Conservation (phyloP, 2,329 filamentous ascomycete genomes). For the Myriosclerotinia scirpicola region DNA sequence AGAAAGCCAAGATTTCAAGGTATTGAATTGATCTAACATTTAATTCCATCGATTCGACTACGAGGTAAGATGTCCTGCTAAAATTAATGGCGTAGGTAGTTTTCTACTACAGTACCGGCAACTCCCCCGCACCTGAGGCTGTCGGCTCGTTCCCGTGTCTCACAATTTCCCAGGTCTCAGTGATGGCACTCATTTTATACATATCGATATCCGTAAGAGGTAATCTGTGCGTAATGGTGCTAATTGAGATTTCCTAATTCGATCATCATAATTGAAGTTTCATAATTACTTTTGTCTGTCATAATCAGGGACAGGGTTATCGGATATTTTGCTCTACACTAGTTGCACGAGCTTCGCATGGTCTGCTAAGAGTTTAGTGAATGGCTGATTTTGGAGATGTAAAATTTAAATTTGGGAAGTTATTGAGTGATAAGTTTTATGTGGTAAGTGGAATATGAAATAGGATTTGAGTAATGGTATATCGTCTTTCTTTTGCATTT, state of each 20-base stretch:
- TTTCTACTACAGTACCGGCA: background rate
- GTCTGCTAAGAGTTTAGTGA: background rate
- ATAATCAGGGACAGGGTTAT: slow-evolving; percentile 1
- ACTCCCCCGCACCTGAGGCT: background rate
- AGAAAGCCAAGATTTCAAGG: background rate
- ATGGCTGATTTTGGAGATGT: background rate
- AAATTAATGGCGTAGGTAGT: background rate
- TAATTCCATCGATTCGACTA: background rate
- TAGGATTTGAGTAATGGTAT: background rate
- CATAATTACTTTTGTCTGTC: background rate
- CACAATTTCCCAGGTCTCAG: background rate
- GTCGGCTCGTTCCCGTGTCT: slow-evolving; percentile 8
- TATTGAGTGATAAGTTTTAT: background rate
- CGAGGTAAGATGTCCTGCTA: background rate
- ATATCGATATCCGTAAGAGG: background rate
- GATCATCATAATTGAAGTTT: background rate
- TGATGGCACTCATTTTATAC: background rate
- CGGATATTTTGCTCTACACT: slow-evolving; percentile 1
- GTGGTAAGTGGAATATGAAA: background rate
- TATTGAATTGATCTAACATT: background rate
- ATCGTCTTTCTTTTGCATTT: background rate
- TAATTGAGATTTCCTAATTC: background rate
- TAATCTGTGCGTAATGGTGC: background rate
- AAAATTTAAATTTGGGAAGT: background rate
- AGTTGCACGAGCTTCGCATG: background rate